phyloP scores from a whole-genome alignment of 345 rosid species.

The Anacardium occidentale region DNA sequence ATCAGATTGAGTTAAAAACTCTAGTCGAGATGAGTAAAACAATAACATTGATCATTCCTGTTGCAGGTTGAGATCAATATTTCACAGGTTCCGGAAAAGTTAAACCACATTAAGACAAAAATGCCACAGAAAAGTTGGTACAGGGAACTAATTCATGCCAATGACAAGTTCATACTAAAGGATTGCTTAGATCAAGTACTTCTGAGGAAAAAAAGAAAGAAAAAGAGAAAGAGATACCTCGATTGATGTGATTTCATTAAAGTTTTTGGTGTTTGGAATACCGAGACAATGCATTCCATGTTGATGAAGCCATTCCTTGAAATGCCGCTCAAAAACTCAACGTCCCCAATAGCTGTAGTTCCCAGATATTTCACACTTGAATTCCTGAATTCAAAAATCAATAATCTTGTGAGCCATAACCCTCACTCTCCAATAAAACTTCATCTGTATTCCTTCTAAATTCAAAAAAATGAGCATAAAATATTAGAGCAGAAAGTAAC shows the following conservation, averaged over 20 bases:
- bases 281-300: conserved; percentile 99
- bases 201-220: neutral
- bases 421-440: neutral
- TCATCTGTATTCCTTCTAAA: neutral
- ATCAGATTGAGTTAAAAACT: neutral
- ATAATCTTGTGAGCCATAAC: neutral
- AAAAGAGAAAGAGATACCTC: conserved; percentile 39
- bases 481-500: conserved; percentile 38
- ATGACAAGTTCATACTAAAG: neutral
- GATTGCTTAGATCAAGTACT: neutral
- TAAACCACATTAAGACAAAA: neutral
- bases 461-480: neutral
- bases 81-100: neutral
- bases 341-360: conserved; percentile 97
- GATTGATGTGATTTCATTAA: conserved; percentile 92
- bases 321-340: conserved; percentile 95
- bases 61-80: neutral
- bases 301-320: conserved; percentile 97
- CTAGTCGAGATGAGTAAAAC: neutral
- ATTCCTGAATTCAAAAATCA: conserved; percentile 49
- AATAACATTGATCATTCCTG: neutral
- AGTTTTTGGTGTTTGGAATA: conserved; percentile 98
- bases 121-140: neutral
- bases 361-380: conserved; percentile 95
- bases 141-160: neutral